phyloP scores from a whole-genome alignment of 148 eudicot genomes.

The Rhododendron williamsianum region DNA sequence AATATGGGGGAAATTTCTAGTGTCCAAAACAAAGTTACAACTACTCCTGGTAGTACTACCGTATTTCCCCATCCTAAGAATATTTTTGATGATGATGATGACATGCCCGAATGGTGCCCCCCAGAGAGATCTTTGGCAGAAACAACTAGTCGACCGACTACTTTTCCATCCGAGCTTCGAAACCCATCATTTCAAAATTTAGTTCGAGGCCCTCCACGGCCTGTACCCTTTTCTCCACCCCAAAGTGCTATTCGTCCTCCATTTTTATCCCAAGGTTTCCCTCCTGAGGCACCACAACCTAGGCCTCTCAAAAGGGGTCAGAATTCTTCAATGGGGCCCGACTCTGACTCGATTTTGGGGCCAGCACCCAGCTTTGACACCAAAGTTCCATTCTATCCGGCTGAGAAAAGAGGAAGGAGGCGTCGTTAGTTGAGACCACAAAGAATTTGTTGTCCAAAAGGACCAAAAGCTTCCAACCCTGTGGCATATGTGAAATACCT shows the following conservation, averaged over 20 bases:
- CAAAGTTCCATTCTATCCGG: conserved; percentile 13
- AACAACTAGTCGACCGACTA: conserved; percentile 17
- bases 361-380: conserved; percentile 21
- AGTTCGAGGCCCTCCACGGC: conserved; percentile 24
- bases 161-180: conserved; percentile 17
- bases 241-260: conserved; percentile 7
- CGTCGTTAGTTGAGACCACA: background rate
- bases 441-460: background rate
- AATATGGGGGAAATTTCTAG: conserved; percentile 13
- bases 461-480: background rate
- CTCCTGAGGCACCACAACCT: conserved; percentile 15
- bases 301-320: conserved; percentile 12
- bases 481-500: background rate
- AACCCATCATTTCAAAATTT: conserved; percentile 18
- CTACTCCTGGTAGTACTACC: conserved; percentile 1
- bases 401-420: conserved; percentile 24
- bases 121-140: conserved; percentile 31
- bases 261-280: conserved; percentile 13
- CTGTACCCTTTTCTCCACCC: conserved; percentile 17
- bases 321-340: conserved; percentile 10
- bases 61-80: conserved; percentile 8
- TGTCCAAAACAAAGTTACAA: conserved; percentile 16
- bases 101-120: conserved; percentile 88
- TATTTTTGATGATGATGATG: conserved; percentile 53
- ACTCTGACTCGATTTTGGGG: conserved; percentile 22